Base-by-base conservation (phyloP, 768 basidiomycete genomes). In the Clathrus columnatus region DNA sequence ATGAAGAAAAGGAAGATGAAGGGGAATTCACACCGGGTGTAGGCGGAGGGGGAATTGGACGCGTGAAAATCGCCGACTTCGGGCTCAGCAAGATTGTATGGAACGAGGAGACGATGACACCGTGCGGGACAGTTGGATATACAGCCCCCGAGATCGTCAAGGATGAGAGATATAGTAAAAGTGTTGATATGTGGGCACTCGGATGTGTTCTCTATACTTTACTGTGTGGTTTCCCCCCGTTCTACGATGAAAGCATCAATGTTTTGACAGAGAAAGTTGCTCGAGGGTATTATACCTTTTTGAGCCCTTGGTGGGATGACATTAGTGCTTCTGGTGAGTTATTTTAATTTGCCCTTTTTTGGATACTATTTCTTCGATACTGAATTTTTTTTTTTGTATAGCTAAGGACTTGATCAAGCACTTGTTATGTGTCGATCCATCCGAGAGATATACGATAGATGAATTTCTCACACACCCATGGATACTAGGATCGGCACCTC, bases 281-380 rank as follows among this genome's bases (percentile, higher is more conserved):
- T 2, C 77, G 87, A 58, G 96, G 96, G 5, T 88, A 96, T 67
- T 99, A 98, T 69, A 98, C 96, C 0, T 99, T 99, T 76, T 73
- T 99, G 48, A 95, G 91, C 63, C 96, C 96, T 1, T 99, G 97
- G 92, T 99, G 96, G 96, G 95, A 99, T 63, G 89, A 96, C 61
- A 91, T 97, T 60, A 90, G 85, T 58, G 66, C 73, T 58, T 79
- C 83, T 56, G 89, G 92, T 93, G 61, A 36, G 75, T 60, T 61
- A 18, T 29, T 32, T n/a, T n/a, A n/a, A n/a, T 18, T 16, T 7
- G 48, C 46, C 36, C n/a, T 8, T 44, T 21, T 52, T 27, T 4
- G 42, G 41, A 27, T 36, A 11, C 26, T 23, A n/a, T 4, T 21
- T 29, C 29, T n/a, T 50, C 61, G 27, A n/a, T 51, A 17, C 55